Base-by-base conservation (phyloP, 1,284 basidiomycete genomes). In the Macrocystidia cucumis region DNA sequence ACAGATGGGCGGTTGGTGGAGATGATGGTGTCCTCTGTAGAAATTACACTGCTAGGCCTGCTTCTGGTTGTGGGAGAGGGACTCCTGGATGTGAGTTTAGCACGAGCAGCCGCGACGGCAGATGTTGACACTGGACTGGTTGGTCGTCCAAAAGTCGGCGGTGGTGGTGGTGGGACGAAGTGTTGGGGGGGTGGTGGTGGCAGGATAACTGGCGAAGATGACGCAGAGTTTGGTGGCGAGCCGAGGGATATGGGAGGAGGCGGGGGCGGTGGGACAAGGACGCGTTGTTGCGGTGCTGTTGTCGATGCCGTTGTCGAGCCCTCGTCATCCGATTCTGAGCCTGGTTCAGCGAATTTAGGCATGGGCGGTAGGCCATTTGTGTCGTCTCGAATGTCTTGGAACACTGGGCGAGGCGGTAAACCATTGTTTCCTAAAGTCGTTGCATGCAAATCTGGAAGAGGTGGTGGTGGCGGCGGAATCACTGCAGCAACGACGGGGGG, bases 171-270 rank as follows among this genome's bases (percentile, higher is more conserved):
- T 4, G 56, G 42, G 4, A 48, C 44, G 14, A 56, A 51, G 9
- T 56, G 50, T 9, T 59, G 51, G 4, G 53, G 56, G 12, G 60
- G 56, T n/a, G 52, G 47, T 9, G 52, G 47, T 9, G 57, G 51
- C 9, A 57, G 47, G 3, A 46, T 44, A 19, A 53, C 50, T 9
- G 57, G 50, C 4, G 58, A 38, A 5, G 42, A 40, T 14, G 50
- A 51, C 5, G 60, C 60, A 4, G 58, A 61, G 16, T 64, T 64
- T 9, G 49, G 48, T 27, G 53, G 47, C 12, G 44, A 29, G 18
- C 48, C 41, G 5, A 44, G 28, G 9, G 42, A 42, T 5, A 32
- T 20, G 1, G 47, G 44, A 2, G 49, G 46, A 13, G 55, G 52
- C 6, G 47, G 47, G 20, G 50, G 48, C 5, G 55, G 51, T 8